Base-by-base conservation (phyloP, 1,284 basidiomycete genomes). In the Sporisorium reilianum region DNA sequence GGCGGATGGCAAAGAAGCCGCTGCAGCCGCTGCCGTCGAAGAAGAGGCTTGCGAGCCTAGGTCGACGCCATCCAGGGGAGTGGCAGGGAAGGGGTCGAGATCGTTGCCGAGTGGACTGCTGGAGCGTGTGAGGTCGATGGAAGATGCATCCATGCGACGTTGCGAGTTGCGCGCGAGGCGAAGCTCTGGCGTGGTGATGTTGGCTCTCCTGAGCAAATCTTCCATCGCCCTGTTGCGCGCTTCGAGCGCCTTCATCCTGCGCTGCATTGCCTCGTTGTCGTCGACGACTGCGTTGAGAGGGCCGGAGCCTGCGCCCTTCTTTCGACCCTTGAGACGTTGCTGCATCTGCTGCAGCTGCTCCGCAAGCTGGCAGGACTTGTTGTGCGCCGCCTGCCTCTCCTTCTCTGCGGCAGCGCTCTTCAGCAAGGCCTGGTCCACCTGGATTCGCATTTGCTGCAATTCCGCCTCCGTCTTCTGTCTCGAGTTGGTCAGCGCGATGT, bases 291-390 rank as follows among this genome's bases (percentile, higher is more conserved):
- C n/a, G 9, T 44, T 30, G 11, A 40, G 20, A 3, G 48, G 23
- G 5, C 32, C 34, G 22, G 53, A 18, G 3, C 16, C 49, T 18
- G 55, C 25, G 11, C 22, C 18, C n/a, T 38, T 44, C 23, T 54
- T 57, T 1, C 38, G 28, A 28, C 25, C 10, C 4, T 56, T 41
- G 22, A 48, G 23, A 2, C 41, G 58, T 16, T 53, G 63, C 44
- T 57, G 49, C n/a, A 54, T 18, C 41, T 64, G 36, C 5, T 46
- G 42, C 22, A 71, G 51, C 48, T 71, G 69, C 5, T 48, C 38
- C 4, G 63, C 63, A 14, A 72, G 59, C 22, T 36, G 20, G 45
- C 61, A 64, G 40, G 45, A 64, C 40, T 70, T 70, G 10, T 50
- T 36, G 44, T 70, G 61, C 6, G 52, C 41, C 1, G 41, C 26